These are phyloP conservation scores for Pisolithus microcarpus DNA, from an alignment of 768 basidiomycete species.

Conservation along the genomic window DNA sequence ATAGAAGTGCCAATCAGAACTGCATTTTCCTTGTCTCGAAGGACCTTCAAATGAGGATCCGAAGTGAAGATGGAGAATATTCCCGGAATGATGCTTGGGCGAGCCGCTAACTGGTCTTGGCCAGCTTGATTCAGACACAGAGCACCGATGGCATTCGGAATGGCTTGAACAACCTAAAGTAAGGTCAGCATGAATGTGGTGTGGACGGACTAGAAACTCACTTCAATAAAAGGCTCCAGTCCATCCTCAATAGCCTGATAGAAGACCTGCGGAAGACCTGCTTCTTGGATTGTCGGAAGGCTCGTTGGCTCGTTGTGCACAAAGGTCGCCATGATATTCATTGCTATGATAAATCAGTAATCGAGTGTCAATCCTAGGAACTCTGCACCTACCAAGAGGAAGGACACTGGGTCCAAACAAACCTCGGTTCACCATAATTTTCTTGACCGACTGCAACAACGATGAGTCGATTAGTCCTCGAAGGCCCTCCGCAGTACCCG, in stretches of 20 bases:
- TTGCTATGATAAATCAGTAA: conserved; percentile 37
- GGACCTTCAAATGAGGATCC: conserved; percentile 70
- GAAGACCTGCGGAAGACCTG: conserved; percentile 80
- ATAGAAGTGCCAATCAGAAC: conserved; percentile 82
- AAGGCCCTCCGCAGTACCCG: conserved; percentile 89
- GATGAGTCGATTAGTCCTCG: conserved; percentile 91
- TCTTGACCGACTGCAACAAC: conserved; percentile 77
- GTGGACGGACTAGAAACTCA: conserved; percentile 23
- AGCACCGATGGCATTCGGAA: conserved; percentile 93
- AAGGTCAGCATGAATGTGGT: neutral
- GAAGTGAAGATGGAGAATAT: conserved; percentile 85
- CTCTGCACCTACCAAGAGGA: conserved; percentile 59
- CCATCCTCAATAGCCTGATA: conserved; percentile 80
- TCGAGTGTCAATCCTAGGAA: neutral
- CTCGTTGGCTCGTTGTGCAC: conserved; percentile 99
- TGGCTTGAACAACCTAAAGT: conserved; percentile 76
- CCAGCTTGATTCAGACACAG: conserved; percentile 91
- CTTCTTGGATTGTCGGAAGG: conserved; percentile 86
- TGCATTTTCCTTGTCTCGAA: conserved; percentile 91
- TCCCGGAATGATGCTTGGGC: conserved; percentile 75
- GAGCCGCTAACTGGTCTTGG: conserved; percentile 68
- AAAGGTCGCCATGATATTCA: conserved; percentile 94
- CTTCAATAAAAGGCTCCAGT: conserved; percentile 84
- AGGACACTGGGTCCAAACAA: conserved; percentile 85
- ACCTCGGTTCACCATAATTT: conserved; percentile 74